A percentile compares a stretch with the other conserved stretches of the same genome.
Conservation (phyloP, 495 filamentous ascomycete species). For the Chaetomium tenue region DNA sequence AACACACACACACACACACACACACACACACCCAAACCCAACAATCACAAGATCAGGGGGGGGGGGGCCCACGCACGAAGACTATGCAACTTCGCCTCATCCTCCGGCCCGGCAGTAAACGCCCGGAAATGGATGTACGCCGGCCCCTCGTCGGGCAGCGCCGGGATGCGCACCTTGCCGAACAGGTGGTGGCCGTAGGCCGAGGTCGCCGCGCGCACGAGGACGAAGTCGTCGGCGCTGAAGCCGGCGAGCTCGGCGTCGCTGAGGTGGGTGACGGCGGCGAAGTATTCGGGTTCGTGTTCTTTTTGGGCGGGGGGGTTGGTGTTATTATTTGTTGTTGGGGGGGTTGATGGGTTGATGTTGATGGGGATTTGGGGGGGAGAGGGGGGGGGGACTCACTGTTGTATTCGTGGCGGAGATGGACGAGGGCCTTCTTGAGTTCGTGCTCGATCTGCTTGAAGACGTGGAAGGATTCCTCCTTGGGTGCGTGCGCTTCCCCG, state of each 20-base stretch:
- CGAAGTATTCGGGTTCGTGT: slow-evolving; percentile 52
- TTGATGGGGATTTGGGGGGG: background rate
- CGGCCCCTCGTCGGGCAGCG: slow-evolving; percentile 41
- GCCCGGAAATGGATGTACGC: slow-evolving; percentile 52
- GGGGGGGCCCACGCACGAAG: slow-evolving; percentile 36
- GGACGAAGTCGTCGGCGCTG: slow-evolving; percentile 44
- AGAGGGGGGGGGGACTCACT: slow-evolving; percentile 18
- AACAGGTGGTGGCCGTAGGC: slow-evolving; percentile 59
- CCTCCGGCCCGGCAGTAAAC: slow-evolving; percentile 49
- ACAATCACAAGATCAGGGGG: too few species aligned
- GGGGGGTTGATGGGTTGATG: slow-evolving; percentile 5
- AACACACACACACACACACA: too few species aligned
- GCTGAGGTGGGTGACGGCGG: slow-evolving; percentile 46
- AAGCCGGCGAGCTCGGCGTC: slow-evolving; percentile 51
- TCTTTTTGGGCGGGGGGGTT: slow-evolving; percentile 18
- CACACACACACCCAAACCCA: too few species aligned
- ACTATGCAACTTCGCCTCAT: slow-evolving; percentile 50
- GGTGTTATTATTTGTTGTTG: background rate
- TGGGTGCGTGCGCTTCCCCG: slow-evolving; percentile 48
- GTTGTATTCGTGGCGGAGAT: slow-evolving; percentile 47
- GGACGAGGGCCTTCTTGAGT: slow-evolving; percentile 51
- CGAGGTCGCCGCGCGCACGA: slow-evolving; percentile 51
- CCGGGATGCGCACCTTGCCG: slow-evolving; percentile 54
- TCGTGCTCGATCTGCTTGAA: slow-evolving; percentile 50
- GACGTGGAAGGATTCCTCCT: slow-evolving; percentile 51